phyloP scores from a whole-genome alignment of 805 yeast genomes.

The Kodamaea kaohsiungensis region DNA sequence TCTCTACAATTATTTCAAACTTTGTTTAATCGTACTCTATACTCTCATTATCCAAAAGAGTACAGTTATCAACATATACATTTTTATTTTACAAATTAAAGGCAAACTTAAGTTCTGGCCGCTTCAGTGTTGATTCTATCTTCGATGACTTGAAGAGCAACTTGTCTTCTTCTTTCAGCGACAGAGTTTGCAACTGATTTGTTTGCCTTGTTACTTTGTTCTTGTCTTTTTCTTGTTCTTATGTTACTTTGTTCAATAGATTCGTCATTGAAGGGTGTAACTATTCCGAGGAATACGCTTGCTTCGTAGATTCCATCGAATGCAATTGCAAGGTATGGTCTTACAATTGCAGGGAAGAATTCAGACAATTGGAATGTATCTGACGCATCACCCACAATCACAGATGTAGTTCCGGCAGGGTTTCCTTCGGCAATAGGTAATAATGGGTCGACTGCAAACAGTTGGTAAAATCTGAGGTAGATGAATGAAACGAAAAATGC shows the following conservation, averaged over 20 bases:
- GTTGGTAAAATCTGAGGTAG: conserved; percentile 77
- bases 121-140: conserved; percentile 49
- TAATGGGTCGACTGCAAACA: conserved; percentile 53
- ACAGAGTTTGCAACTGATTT: conserved; percentile 45
- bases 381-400: conserved; percentile 79
- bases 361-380: conserved; percentile 83
- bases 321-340: conserved; percentile 52
- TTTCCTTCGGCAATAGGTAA: conserved; percentile 46
- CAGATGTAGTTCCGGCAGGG: conserved; percentile 21
- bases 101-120: neutral
- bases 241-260: conserved; percentile 74
- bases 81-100: neutral
- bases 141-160: conserved; percentile 73
- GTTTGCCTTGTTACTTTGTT: conserved; percentile 43
- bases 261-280: conserved; percentile 65
- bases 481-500: conserved; percentile 72
- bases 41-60: neutral
- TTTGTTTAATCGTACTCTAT: too few relatives aligned
- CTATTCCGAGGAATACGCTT: conserved; percentile 45
- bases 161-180: conserved; percentile 76
- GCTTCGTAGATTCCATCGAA: conserved; percentile 42
- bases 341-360: conserved; percentile 73
- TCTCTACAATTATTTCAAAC: too few relatives aligned
- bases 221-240: conserved; percentile 64
- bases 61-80: neutral